Conservation (phyloP, 257 asterid species). For the Cinchona pubescens region DNA sequence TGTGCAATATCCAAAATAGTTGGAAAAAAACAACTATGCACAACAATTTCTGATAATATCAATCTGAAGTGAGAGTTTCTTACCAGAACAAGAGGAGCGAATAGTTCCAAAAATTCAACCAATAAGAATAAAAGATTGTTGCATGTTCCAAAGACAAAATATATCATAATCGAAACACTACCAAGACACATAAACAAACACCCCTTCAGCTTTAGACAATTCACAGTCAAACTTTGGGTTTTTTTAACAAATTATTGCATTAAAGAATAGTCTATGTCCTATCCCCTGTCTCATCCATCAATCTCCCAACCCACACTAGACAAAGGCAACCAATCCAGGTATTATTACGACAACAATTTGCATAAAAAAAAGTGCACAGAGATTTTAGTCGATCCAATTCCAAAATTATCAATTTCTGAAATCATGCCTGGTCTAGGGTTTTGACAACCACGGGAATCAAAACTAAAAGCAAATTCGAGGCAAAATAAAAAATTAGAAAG, state of each 20-base stretch:
- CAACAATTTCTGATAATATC: background rate
- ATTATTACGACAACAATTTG: background rate
- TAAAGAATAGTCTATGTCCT: background rate
- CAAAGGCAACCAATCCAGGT: background rate
- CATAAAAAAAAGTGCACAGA: background rate
- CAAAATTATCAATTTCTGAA: background rate
- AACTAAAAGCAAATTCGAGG: background rate
- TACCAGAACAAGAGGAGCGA: background rate
- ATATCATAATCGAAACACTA: no score
- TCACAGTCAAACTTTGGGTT: background rate
- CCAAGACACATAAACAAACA: background rate
- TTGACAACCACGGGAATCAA: background rate
- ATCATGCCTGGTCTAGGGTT: background rate
- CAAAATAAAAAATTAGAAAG: constrained; percentile 9
- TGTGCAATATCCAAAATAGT: background rate
- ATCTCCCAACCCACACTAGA: background rate
- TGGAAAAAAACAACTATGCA: background rate
- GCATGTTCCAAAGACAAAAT: background rate
- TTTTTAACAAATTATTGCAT: background rate
- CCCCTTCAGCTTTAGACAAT: background rate
- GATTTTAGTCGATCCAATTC: background rate
- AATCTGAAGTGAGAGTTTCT: background rate
- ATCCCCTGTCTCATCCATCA: background rate
- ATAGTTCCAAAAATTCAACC: background rate
- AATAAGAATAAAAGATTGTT: background rate